Evolutionary conservation across 2,329 filamentous ascomycete genomes (phyloP), one percentile per base, ranked within the genome.

Genomic region (Fusarium sp.): DNA sequence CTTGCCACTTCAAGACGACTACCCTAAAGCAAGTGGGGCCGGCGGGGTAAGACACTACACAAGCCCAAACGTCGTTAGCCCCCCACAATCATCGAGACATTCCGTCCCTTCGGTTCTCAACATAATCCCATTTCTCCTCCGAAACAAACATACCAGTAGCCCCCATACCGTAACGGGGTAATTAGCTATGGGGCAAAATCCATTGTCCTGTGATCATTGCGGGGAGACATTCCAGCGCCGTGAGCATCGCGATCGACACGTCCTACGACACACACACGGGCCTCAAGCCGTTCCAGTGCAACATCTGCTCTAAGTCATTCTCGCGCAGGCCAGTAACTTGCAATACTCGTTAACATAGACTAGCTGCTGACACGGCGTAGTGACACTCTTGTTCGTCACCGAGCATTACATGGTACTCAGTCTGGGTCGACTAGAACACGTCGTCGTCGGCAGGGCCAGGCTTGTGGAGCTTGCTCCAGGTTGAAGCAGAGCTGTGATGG

Each of bases 201-300:
- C 20, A 5, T 7, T 64, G 2, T 62, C 57, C 0, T 64, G 44
- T 1, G 24, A 44, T 0, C 30, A 62, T 15, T 64, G 62, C 38
- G 56, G 62, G 1, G 62, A 64, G 9, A 62, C 5, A 0, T 64
- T 64, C 1, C 56, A 64, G 4, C 62, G 62, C 5, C 38, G 62
- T 1, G 62, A 64, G 30, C 62, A 64, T 11, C 62, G 62, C 3
- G 56, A 64, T 62, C 38, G 56, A 10, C 62, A 64, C 22, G 28
- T 64, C 7, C 56, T 61, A 7, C 38, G 62, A 11, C 56, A 64
- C 2, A 11, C 56, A 64, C 2, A 62, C 62, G 0, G 62, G 56
- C 13, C 38, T 41, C 24, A 64, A 50, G 3, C 56, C 62, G 3
- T 64, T 64, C 1, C 56, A 26, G 6, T 64, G 62, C 2, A 13